Conservation (phyloP, 2,329 filamentous ascomycete genomes). For the Peltaster fructicola region DNA sequence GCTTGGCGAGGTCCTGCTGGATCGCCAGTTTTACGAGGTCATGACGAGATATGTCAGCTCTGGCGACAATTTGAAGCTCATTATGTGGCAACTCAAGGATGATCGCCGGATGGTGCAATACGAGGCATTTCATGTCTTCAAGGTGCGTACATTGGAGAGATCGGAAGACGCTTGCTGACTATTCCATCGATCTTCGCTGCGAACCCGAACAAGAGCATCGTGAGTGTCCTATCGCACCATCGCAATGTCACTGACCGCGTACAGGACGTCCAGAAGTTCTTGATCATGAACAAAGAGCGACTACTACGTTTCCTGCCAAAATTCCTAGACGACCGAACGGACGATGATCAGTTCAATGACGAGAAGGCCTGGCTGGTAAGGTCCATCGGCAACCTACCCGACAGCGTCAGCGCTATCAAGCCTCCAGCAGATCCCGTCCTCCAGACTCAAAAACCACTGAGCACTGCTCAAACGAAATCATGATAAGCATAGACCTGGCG, state of each 20-base stretch:
- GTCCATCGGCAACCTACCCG: slow-evolving; percentile 44
- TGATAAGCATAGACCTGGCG: too few species aligned
- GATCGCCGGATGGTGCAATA: slow-evolving; percentile 99
- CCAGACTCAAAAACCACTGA: too few species aligned
- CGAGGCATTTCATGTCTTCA: slow-evolving; percentile 98
- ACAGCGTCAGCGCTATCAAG: slow-evolving; percentile 12
- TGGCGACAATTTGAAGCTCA: slow-evolving; percentile 90
- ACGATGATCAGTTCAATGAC: slow-evolving; percentile 96
- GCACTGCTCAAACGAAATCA: too few species aligned
- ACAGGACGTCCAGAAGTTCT: slow-evolving; percentile 82
- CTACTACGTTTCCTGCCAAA: slow-evolving; percentile 74
- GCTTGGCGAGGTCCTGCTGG: slow-evolving; percentile 81
- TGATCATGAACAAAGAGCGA: slow-evolving; percentile 90
- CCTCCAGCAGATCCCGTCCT: too few species aligned
- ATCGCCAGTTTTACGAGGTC: slow-evolving; percentile 90
- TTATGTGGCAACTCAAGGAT: slow-evolving; percentile 91
- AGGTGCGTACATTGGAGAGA: slow-evolving; percentile 30
- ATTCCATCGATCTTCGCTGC: slow-evolving; percentile 67
- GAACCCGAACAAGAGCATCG: slow-evolving; percentile 97
- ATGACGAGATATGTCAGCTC: slow-evolving; percentile 96
- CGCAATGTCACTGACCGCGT: too few species aligned
- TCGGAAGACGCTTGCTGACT: slow-evolving; percentile 5
- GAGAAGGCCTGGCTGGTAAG: slow-evolving; percentile 95
- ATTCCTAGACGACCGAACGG: slow-evolving; percentile 85
- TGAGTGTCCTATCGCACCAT: too few species aligned